Conservation (phyloP, 495 filamentous ascomycete genomes). For the Coniosporium apollinis region DNA sequence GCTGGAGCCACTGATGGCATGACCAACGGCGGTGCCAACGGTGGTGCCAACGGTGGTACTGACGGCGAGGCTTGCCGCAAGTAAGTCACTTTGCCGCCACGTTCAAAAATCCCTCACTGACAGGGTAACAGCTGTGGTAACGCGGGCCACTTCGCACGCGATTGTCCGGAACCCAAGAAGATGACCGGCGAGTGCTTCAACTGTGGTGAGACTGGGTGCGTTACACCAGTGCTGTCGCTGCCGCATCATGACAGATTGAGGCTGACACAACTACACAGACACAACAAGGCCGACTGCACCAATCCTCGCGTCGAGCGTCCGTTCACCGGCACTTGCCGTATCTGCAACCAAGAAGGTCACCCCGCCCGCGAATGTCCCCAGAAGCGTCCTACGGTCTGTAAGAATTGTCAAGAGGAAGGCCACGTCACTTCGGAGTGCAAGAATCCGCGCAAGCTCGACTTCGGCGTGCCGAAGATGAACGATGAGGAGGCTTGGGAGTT, state of each 20-base stretch:
- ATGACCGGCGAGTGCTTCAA: slow-evolving; percentile 52
- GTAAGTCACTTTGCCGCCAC: slow-evolving; percentile 13
- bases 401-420: slow-evolving; percentile 58
- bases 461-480: slow-evolving; percentile 37
- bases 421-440: slow-evolving; percentile 51
- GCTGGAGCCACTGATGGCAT: no score
- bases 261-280: no score
- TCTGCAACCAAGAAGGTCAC: slow-evolving; percentile 61
- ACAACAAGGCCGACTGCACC: slow-evolving; percentile 50
- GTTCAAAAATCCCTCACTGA: slow-evolving; percentile 3
- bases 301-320: slow-evolving; percentile 37
- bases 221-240: no score
- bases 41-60: slow-evolving; percentile 3
- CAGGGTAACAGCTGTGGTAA: slow-evolving; percentile 31
- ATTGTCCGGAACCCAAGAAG: slow-evolving; percentile 36
- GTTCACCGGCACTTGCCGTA: slow-evolving; percentile 53
- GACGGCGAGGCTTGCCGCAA: slow-evolving; percentile 18
- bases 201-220: slow-evolving; percentile 53
- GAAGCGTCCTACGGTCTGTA: slow-evolving; percentile 45
- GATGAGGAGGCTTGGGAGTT: slow-evolving; percentile 54
- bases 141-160: slow-evolving; percentile 38
- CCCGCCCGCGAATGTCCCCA: slow-evolving; percentile 53
- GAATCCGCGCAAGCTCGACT: slow-evolving; percentile 50
- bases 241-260: no score
- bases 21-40: slow-evolving; percentile 9